Conservation (phyloP, 1,139 yeast species). For the Oligophagozyma castellii region DNA sequence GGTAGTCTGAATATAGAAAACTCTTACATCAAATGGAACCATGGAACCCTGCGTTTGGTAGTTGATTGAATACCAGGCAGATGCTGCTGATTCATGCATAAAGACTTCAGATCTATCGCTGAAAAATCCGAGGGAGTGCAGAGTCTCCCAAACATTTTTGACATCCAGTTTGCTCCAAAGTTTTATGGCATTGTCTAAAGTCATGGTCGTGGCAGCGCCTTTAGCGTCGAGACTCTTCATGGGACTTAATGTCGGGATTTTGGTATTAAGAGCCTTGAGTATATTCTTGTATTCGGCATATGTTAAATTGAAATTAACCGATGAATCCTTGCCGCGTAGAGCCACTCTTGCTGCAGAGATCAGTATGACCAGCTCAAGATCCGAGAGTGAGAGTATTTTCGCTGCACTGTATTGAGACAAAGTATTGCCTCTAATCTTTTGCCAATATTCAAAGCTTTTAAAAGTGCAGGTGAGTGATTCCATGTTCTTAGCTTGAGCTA, state of each 20-base stretch:
- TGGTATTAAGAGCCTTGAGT: conserved; percentile 35
- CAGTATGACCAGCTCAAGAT: conserved; percentile 52
- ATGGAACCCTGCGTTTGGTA: conserved; percentile 20
- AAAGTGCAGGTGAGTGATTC: conserved; percentile 10
- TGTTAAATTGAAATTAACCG: conserved; percentile 58
- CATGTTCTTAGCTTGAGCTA: conserved; percentile 9
- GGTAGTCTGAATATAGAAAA: conserved; percentile 18
- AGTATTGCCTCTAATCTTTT: conserved; percentile 11
- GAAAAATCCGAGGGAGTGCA: conserved; percentile 17
- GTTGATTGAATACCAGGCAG: conserved; percentile 24
- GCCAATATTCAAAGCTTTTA: conserved; percentile 1
- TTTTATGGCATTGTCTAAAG: conserved; percentile 30
- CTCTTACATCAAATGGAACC: conserved; percentile 22
- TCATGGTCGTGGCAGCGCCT: conserved; percentile 11
- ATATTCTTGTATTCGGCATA: conserved; percentile 60
- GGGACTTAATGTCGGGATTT: conserved; percentile 28
- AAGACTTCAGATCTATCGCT: conserved; percentile 21
- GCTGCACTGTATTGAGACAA: conserved; percentile 14
- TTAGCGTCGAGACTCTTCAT: conserved; percentile 21
- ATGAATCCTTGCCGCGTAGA: conserved; percentile 40
- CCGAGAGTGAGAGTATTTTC: conserved; percentile 38
- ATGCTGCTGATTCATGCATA: conserved; percentile 20
- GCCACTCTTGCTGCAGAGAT: conserved; percentile 65
- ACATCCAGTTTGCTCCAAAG: conserved; percentile 37
- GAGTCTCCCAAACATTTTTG: conserved; percentile 41